A percentile compares a stretch with the other conserved stretches of the same genome.
These are phyloP conservation scores for Curvularia sp. DNA, from an alignment of 2,329 filamentous ascomycete genomes.

Conservation along the genomic window DNA sequence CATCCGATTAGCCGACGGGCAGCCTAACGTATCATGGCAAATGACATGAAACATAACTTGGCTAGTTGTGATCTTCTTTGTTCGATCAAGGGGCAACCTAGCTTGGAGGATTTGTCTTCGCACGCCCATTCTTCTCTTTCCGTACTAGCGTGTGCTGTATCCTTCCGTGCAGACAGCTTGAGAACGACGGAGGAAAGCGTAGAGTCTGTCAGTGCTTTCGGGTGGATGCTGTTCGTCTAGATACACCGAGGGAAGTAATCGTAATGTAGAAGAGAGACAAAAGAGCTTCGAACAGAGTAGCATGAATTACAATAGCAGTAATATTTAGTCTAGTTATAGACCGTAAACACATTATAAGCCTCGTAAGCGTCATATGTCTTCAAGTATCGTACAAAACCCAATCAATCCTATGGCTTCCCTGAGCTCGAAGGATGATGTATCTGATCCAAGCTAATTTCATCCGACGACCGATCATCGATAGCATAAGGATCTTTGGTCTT, in stretches of 20 bases:
- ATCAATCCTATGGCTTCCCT: background rate
- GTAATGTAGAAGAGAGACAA: background rate
- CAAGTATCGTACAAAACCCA: background rate
- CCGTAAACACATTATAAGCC: background rate
- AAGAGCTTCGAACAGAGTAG: background rate
- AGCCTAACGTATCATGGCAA: conserved; percentile 1
- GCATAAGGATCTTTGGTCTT: background rate
- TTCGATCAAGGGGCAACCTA: background rate
- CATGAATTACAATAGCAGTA: background rate
- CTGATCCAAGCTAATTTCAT: background rate
- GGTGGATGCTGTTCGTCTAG: background rate
- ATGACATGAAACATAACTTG: background rate
- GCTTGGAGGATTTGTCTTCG: background rate
- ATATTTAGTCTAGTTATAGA: background rate
- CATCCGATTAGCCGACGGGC: background rate
- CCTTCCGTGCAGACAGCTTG: background rate
- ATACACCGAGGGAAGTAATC: background rate
- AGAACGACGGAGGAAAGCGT: background rate
- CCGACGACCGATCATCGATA: background rate
- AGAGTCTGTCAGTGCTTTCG: background rate
- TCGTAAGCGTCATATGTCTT: background rate
- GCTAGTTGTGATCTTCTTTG: background rate
- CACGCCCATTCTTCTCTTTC: background rate
- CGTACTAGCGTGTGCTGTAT: background rate
- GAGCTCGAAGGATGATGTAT: background rate